A percentile compares a stretch with the other conserved stretches of the same genome.
Evolutionary conservation across 345 rosid species (phyloP).

Genomic region (Erodium maritimum): DNA sequence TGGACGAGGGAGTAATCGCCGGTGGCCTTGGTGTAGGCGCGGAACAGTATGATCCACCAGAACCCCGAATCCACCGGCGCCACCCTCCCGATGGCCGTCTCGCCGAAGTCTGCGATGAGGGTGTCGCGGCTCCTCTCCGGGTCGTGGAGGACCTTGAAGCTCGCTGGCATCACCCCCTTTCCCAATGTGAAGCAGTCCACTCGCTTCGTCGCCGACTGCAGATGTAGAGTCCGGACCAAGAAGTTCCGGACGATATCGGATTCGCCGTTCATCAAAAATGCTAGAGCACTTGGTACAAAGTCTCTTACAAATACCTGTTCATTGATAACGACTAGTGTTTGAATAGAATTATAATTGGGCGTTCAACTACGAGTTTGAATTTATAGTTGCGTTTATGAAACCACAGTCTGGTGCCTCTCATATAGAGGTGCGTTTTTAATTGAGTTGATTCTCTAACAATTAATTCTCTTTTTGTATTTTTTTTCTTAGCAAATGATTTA

Average conservation of each 20-base stretch:
- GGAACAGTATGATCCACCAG: slow-evolving; percentile 87
- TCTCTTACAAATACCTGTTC: slow-evolving; percentile 66
- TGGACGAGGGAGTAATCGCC: slow-evolving; percentile 57
- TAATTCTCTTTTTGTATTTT: too few species aligned
- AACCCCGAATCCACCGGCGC: slow-evolving; percentile 84
- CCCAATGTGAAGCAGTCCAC: slow-evolving; percentile 70
- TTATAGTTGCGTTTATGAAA: too few species aligned
- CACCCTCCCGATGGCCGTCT: slow-evolving; percentile 77
- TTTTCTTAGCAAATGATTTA: too few species aligned
- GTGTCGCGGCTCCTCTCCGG: slow-evolving; percentile 51
- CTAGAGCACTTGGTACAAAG: slow-evolving; percentile 76
- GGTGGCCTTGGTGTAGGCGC: slow-evolving; percentile 70
- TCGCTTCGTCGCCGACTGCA: slow-evolving; percentile 64
- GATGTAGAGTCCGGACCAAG: slow-evolving; percentile 50
- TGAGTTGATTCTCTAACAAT: too few species aligned
- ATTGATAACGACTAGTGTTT: background rate
- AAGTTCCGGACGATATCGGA: slow-evolving; percentile 68
- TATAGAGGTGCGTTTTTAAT: too few species aligned
- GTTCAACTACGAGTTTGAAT: too few species aligned
- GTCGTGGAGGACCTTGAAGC: slow-evolving; percentile 71
- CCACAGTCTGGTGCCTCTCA: too few species aligned
- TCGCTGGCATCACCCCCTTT: slow-evolving; percentile 79
- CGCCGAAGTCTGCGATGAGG: slow-evolving; percentile 69
- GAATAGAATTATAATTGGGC: too few species aligned
- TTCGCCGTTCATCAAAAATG: slow-evolving; percentile 72